phyloP scores from a whole-genome alignment of 257 asterid species.

The Ocimum tenuiflorum region DNA sequence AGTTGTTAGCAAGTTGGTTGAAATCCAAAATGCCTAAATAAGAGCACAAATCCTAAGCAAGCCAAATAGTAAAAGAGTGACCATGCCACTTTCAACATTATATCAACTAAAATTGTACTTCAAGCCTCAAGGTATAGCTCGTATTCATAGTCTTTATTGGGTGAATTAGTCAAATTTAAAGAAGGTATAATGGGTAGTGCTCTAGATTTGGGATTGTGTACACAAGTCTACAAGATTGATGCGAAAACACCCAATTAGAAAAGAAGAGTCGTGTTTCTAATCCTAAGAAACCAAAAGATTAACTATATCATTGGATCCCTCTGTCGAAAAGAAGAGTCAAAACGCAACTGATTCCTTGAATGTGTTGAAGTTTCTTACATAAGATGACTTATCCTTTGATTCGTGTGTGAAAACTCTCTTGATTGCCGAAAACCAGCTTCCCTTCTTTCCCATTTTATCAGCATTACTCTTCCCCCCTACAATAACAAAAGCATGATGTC shows the following conservation, averaged over 20 bases:
- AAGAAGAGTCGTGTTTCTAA: too few relatives aligned
- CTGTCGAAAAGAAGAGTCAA: too few relatives aligned
- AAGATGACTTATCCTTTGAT: constrained; percentile 56
- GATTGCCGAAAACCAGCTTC: constrained; percentile 89
- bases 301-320: too few relatives aligned
- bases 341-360: background rate
- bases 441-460: constrained; percentile 82
- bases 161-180: too few relatives aligned
- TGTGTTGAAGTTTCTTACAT: constrained; percentile 36
- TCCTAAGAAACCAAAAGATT: too few relatives aligned
- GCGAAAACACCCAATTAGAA: too few relatives aligned
- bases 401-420: constrained; percentile 61
- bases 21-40: background rate
- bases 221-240: too few relatives aligned
- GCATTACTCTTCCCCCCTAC: constrained; percentile 67
- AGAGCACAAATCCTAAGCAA: background rate
- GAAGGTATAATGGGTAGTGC: too few relatives aligned
- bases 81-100: background rate
- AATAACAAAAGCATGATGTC: constrained; percentile 9
- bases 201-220: too few relatives aligned
- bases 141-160: too few relatives aligned
- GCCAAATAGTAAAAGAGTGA: too few relatives aligned
- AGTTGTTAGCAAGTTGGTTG: background rate
- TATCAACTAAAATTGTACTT: background rate
- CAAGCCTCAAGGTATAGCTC: too few relatives aligned